Evolutionary conservation across 2,329 filamentous ascomycete genomes (phyloP).

Genomic region (Claviceps monticola): DNA sequence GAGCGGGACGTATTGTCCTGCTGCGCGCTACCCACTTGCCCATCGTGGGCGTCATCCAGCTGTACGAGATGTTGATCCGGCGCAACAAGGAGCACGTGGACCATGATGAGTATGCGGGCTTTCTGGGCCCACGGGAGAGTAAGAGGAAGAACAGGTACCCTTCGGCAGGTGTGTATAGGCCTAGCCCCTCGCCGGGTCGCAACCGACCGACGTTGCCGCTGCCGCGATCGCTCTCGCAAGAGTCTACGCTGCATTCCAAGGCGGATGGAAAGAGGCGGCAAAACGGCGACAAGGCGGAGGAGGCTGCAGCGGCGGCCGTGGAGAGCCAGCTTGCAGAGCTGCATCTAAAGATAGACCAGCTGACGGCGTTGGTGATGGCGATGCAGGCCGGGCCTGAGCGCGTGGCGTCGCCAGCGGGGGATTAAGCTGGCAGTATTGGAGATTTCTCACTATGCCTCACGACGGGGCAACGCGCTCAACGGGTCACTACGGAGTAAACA

Average conservation of each 20-base stretch:
- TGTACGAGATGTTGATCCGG: slow-evolving; percentile 43
- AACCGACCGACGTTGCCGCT: slow-evolving; percentile 5
- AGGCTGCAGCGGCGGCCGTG: slow-evolving; percentile 15
- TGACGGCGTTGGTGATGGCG: slow-evolving; percentile 10
- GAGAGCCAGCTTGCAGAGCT: slow-evolving; percentile 42
- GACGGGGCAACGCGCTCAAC: too few species aligned
- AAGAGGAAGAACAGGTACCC: slow-evolving; percentile 9
- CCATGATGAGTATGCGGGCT: slow-evolving; percentile 31
- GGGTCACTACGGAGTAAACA: too few species aligned
- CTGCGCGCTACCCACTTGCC: slow-evolving; percentile 51
- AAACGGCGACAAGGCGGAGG: slow-evolving; percentile 23
- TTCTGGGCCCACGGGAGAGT: slow-evolving; percentile 30
- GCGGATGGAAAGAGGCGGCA: slow-evolving; percentile 8
- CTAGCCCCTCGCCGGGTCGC: slow-evolving; percentile 8
- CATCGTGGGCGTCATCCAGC: slow-evolving; percentile 53
- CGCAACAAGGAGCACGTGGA: slow-evolving; percentile 24
- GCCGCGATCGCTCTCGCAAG: slow-evolving; percentile 7
- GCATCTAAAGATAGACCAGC: slow-evolving; percentile 41
- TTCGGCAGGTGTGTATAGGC: slow-evolving; percentile 8
- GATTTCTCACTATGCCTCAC: too few species aligned
- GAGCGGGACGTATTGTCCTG: slow-evolving; percentile 45
- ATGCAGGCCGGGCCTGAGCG: slow-evolving; percentile 23
- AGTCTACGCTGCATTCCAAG: slow-evolving; percentile 7
- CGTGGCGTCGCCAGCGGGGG: neutral
- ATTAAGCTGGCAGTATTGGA: too few species aligned